Base-by-base conservation (phyloP, 306 rosid genomes). In the Sphenostylis stenocarpa region DNA sequence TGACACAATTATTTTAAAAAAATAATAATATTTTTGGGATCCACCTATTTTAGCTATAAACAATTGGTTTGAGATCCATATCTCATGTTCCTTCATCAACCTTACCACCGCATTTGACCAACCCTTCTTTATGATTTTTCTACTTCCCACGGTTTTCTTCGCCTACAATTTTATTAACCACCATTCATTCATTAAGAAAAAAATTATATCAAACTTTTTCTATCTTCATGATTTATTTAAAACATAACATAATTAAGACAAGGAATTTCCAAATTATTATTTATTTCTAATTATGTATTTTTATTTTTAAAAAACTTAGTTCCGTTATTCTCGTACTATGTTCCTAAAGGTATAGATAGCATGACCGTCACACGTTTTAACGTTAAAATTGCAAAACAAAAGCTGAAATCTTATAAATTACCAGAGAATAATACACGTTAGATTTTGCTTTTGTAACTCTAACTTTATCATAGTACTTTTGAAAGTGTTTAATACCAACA, bases 101-200 rank as follows among this genome's bases (percentile, higher is more conserved):
- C 39, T 74, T 48, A 38, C 73, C 72, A 58, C 57, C 70, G 68
- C 85, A 53, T 77, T 85, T 85, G 84, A 82, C 86, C 80, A 79
- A 70, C 38, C 45, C 33, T 45, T 48, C 63, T 78, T 79, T 1
- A 52, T 23, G 31, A 28, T 38, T 45, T 17, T 4, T 38, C 56
- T 34, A 1, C 69, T 49, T 69, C 45, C 6, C 24, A 39, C 20
- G 12, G 0, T 43, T 15, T 77, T 77, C 19, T 70, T 56, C 38
- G 7, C 36, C 20, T 5, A 64, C 38, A 43, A 62, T 17, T 19
- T 34, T 64, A 61, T 56, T 41, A 28, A 15, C 47, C 28, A 56
- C 33, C 12, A 47, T 49, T 66, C 75, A 36, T 31, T 6, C 48
- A 41, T 14, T 31, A 1, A 12, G 26, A 3, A 31, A 62, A 28